Evolutionary conservation across 257 asterid genomes (phyloP).

Genomic region (Orobanche coerulescens): DNA sequence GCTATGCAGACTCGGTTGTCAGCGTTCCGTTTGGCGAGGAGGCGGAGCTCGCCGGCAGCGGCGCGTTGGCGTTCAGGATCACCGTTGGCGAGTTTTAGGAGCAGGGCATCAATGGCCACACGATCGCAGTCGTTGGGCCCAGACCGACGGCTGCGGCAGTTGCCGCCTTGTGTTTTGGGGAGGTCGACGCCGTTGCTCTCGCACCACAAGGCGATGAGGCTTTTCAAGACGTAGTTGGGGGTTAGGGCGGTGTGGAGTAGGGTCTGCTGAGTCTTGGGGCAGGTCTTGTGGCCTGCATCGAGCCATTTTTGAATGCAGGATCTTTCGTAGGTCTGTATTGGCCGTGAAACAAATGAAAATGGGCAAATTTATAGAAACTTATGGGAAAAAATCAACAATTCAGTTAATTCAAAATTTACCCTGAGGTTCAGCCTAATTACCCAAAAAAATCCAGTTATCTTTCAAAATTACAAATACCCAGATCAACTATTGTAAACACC

Average conservation of each 20-base stretch:
- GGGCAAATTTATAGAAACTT: not conserved
- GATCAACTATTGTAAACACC: too few species aligned
- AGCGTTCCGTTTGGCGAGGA: conserved; percentile 91
- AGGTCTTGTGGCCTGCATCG: conserved; percentile 90
- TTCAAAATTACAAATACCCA: too few species aligned
- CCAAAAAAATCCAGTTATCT: not conserved
- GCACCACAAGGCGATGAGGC: conserved; percentile 91
- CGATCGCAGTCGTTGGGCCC: conserved; percentile 80
- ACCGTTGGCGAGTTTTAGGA: conserved; percentile 68
- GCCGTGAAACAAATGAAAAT: conserved; percentile 6
- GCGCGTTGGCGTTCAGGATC: conserved; percentile 76
- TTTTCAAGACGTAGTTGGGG: conserved; percentile 95
- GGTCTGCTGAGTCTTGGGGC: conserved; percentile 96
- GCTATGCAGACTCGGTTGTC: conserved; percentile 90
- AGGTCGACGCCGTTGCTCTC: conserved; percentile 90
- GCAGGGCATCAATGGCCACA: conserved; percentile 47
- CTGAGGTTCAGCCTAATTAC: not conserved
- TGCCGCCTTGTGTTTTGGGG: conserved; percentile 66
- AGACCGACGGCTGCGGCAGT: conserved; percentile 41
- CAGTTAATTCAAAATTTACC: not conserved
- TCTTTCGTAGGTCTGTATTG: conserved; percentile 80
- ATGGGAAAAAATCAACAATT: not conserved
- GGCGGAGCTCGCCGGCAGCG: conserved; percentile 92
- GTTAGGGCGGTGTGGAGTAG: conserved; percentile 81
- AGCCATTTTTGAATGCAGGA: conserved; percentile 94